A percentile compares a stretch with the other conserved stretches of the same genome.
Evolutionary conservation across 371 early-diverging fungal species (phyloP).

Genomic region (Apophysomyces ossiformis): DNA sequence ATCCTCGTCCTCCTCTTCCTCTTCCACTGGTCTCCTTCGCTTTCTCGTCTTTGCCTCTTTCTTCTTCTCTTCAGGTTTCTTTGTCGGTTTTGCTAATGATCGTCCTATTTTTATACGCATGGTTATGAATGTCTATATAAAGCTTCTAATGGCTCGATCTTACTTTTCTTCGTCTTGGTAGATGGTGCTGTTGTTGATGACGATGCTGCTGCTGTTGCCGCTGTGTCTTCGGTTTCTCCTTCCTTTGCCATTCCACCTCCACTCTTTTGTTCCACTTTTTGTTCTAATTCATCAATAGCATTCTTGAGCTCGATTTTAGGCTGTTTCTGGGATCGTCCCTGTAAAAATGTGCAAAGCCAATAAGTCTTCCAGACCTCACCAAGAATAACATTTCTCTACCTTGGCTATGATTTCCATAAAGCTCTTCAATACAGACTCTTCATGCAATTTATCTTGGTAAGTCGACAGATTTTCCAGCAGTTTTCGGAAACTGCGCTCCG

Average conservation of each 20-base stretch:
- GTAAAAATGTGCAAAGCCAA: not conserved
- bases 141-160: not conserved
- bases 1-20: not conserved
- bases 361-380: not conserved
- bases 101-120: not conserved
- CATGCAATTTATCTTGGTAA: constrained; percentile 90
- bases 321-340: constrained; percentile 68
- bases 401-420: constrained; percentile 85
- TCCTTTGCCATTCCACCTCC: constrained; percentile 30
- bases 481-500: constrained; percentile 83
- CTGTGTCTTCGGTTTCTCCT: not conserved
- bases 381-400: constrained; percentile 43
- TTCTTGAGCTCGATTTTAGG: constrained; percentile 77
- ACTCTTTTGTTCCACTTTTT: constrained; percentile 49
- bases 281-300: constrained; percentile 82
- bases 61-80: constrained; percentile 1
- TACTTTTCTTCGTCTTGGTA: constrained; percentile 14
- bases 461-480: constrained; percentile 78
- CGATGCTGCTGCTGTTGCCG: no score
- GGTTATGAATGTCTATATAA: constrained; percentile 3
- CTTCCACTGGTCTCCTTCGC: not conserved
- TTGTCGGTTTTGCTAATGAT: not conserved
- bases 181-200: no score
- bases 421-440: constrained; percentile 78
- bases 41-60: not conserved